Evolutionary conservation across 2,329 filamentous ascomycete genomes (phyloP), one percentile per base, ranked within the genome.

Genomic region (Paramyrothecium sp.): DNA sequence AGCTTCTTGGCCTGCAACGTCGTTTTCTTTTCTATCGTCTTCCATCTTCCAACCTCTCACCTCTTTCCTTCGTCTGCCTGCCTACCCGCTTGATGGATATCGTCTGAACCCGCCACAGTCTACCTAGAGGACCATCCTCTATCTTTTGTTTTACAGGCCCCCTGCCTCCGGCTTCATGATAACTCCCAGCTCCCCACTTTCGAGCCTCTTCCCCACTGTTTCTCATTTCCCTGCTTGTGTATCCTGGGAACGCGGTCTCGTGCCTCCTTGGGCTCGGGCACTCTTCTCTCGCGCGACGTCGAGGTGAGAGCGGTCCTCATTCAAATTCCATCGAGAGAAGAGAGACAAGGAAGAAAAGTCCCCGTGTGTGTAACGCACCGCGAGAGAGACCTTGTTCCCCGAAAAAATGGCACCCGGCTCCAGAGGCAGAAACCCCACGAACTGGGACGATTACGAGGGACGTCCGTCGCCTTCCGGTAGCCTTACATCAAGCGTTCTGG

Each of bases 401-500:
- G 26, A 10, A 30, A 30, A n/a, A 50, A 50, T 51, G 49, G 49
- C 49, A 21, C 49, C 21, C 22, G 23, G 33, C 13, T 26, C 49
- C 16, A 30, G 26, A 30, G 26, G 26, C 26, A 26, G 69, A 51
- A 78, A 77, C 63, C 76, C 76, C 54, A 67, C 73, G 38, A 77
- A 70, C 56, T 81, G 78, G 78, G 75, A 78, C 64, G 73, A 79
- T 62, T 78, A 80, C 63, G 74, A 78, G 50, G 74, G 77, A 26
- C 72, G 75, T 19, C 64, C 68, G 23, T 77, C 78, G 23, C 74
- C 76, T 1, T 73, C 71, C 11, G 74, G 72, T 22, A 82, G 79
- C 65, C 56, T 74, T n/a, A 73, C 72, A 30, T 74, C 75, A 54
- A 73, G 73, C 38, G 77, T 74, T 58, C 67, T 77, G 41, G 70